Evolutionary conservation across 2,329 filamentous ascomycete genomes (phyloP), one percentile per base, ranked within the genome.

Genomic region (Albophoma yamanashiensis): DNA sequence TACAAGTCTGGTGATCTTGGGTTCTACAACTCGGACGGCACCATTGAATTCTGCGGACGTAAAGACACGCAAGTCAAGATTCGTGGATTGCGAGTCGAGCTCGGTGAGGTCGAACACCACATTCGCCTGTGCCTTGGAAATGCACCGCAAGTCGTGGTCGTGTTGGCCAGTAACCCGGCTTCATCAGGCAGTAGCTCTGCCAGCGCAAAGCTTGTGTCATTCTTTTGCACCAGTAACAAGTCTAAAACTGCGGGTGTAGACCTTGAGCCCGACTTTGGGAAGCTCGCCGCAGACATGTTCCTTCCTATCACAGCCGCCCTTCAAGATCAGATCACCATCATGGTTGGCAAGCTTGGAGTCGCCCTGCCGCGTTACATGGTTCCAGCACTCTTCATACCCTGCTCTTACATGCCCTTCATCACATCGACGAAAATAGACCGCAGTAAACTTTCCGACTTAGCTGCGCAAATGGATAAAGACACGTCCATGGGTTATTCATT

Each of bases 351-450:
- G 27, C 55, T 57, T 22, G 39, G 42, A 4, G 34, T 52, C 25
- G 31, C 47, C 2, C 56, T 66, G 11, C 64, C 64, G 4, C 50
- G 58, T 3, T 66, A 65, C 59, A 65, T 65, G 60, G 39, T 61
- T 22, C 60, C 60, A 9, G 59, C 60, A 20, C 40, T 59, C 17
- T 64, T 61, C 25, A 31, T 66, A 4, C 59, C 60, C 6, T 47
- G 60, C 38, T 47, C 38, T 7, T 50, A 53, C 12, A 66, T 64
- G 58, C 64, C 64, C 2, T 61, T 64, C 20, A 62, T 63, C 34
- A 61, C 58, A 5, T 64, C 64, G 3, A 62, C 58, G 25, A 66
- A 66, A 58, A 34, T 64, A 4, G 63, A 66, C 43, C 58, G 64
- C 20, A 63, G 60, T 36, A 55, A 45, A 12, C 55, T 63, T 14